These are phyloP conservation scores for Cystoisospora suis DNA, from an alignment of 169 alveolate species.

Conservation along the genomic window DNA sequence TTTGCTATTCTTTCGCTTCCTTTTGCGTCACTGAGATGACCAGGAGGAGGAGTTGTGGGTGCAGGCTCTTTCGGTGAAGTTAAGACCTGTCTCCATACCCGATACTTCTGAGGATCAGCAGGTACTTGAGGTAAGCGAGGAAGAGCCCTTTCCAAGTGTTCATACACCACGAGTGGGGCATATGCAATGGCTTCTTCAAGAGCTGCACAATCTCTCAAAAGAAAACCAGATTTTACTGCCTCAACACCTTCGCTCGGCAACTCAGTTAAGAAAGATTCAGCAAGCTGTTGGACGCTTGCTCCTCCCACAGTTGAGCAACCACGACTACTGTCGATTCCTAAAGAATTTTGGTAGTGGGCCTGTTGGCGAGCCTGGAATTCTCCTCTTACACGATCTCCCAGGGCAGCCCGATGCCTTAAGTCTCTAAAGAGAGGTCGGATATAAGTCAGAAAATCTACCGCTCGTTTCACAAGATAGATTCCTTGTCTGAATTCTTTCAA, in stretches of 20 bases:
- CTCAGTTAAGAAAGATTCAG: neutral
- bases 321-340: too few species aligned
- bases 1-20: too few species aligned
- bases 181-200: slow-evolving; percentile 67
- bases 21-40: too few species aligned
- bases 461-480: neutral
- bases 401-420: neutral
- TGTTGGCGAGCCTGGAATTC: slow-evolving; percentile 12
- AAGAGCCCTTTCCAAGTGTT: slow-evolving; percentile 34
- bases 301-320: too few species aligned
- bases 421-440: slow-evolving; percentile 3
- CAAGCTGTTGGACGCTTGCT: neutral
- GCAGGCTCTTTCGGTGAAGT: neutral
- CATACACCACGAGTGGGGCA: slow-evolving; percentile 63
- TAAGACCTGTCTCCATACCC: slow-evolving; percentile 35
- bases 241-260: slow-evolving; percentile 11
- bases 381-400: neutral
- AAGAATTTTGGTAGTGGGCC: neutral
- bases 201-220: slow-evolving; percentile 47
- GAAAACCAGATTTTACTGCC: slow-evolving; percentile 28
- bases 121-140: slow-evolving; percentile 33
- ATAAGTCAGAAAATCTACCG: neutral
- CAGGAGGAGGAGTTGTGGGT: neutral
- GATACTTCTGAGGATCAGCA: slow-evolving; percentile 31
- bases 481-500: neutral